Conservation (phyloP, 2,329 filamentous ascomycete genomes). For the Pseudogymnoascus sp. region DNA sequence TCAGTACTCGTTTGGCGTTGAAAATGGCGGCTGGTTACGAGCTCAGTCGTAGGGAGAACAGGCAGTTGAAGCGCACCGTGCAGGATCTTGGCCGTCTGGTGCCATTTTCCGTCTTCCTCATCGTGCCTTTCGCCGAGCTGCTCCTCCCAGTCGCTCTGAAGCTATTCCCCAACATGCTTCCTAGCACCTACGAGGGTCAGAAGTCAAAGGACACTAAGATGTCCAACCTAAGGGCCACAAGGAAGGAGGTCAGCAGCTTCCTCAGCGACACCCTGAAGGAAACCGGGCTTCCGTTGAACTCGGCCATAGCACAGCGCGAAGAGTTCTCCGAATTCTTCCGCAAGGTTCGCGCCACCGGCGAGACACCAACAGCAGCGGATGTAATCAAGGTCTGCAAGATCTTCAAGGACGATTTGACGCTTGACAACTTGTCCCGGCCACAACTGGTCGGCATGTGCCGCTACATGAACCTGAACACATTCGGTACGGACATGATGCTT, state of each 20-base stretch:
- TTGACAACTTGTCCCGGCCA: constrained; percentile 92
- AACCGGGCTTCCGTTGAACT: constrained; percentile 82
- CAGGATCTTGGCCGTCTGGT: constrained; percentile 88
- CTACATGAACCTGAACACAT: constrained; percentile 96
- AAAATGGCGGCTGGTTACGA: constrained; percentile 99
- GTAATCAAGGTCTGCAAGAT: constrained; percentile 99
- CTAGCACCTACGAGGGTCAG: constrained; percentile 92
- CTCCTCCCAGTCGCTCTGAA: constrained; percentile 85
- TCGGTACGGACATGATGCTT: constrained; percentile 95
- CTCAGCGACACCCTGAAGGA: constrained; percentile 82
- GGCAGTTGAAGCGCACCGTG: constrained; percentile 87
- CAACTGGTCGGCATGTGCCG: constrained; percentile 96
- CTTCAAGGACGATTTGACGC: constrained; percentile 93
- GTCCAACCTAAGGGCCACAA: constrained; percentile 68
- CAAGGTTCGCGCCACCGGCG: constrained; percentile 86
- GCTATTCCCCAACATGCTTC: constrained; percentile 94
- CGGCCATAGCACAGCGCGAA: constrained; percentile 77
- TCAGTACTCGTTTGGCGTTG: constrained; percentile 81
- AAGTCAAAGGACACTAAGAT: constrained; percentile 88
- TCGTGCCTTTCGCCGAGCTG: constrained; percentile 92
- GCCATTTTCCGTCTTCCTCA: constrained; percentile 93
- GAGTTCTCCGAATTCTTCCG: constrained; percentile 97
- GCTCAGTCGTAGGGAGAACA: constrained; percentile 83
- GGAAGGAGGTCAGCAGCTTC: constrained; percentile 90
- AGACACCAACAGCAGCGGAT: constrained; percentile 78